Evolutionary conservation across 805 yeast species (phyloP), one percentile per base, ranked within the genome.

Genomic region (Wickerhamomyces ciferrii): DNA sequence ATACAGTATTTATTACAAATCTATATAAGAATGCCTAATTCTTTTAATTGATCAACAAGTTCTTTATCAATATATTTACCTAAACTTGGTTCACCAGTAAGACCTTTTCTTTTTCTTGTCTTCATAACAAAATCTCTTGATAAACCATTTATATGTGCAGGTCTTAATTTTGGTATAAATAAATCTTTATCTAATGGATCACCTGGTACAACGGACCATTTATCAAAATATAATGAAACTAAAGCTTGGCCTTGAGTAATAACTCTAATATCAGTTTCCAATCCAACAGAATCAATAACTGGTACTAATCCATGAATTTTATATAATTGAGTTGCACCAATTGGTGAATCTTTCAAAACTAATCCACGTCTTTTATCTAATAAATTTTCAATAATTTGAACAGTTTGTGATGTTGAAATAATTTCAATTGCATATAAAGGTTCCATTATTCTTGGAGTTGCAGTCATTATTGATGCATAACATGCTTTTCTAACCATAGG

Each of bases 81-180:
- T 42, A 91, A 59, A 2, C 74, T 72, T 19, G 88, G 87, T 49
- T 84, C 95, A 14, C 83, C 87, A 8, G 80, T 74, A 32, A 92
- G 66, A 0, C 97, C 98, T 61, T 90, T 92, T 55, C 97, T 76
- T 55, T 82, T 79, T 61, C 99, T 75, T 0, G 97, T 89, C 63
- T 95, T 94, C 67, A 88, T 67, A 27, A 89, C 83, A 57, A 90
- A 88, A 64, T 94, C 99, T 47, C 99, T 72, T 1, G 97, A 92
- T 48, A 91, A 67, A 2, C 86, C 81, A 10, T 69, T 69, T 0
- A 72, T 65, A 6, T 84, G 83, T 1, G 94, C 96, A 0, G 96
- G 87, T 53, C 80, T 81, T 60, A 92, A 70, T 38, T 82, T 74
- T 5, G 90, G 89, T 36, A 89, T 74, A 42, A 66, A 68, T 17